These are phyloP conservation scores for Aeschynomene evenia DNA, from an alignment of 306 rosid genomes.

Conservation along the genomic window DNA sequence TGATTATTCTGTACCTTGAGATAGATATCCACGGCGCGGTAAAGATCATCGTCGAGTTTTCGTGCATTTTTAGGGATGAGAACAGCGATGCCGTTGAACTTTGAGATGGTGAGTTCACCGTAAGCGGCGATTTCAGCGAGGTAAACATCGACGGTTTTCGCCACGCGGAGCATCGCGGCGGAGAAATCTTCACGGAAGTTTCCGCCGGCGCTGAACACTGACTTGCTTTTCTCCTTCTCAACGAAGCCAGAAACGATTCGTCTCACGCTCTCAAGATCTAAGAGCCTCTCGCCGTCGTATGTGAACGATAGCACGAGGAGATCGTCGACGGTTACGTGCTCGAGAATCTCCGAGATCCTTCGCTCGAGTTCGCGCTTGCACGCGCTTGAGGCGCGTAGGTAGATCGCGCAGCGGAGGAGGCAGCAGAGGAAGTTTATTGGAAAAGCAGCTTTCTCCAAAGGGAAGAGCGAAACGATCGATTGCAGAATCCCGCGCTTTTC, in stretches of 20 bases:
- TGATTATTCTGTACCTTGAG: constrained; percentile 50
- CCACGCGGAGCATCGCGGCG: constrained; percentile 52
- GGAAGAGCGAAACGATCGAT: constrained; percentile 60
- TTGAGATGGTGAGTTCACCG: constrained; percentile 58
- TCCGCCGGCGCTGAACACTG: constrained; percentile 59
- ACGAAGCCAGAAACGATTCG: constrained; percentile 59
- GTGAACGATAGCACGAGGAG: constrained; percentile 64
- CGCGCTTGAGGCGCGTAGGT: constrained; percentile 48
- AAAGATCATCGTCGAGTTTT: constrained; percentile 74
- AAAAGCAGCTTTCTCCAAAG: constrained; percentile 67
- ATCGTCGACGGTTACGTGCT: constrained; percentile 76
- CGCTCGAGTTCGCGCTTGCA: constrained; percentile 75
- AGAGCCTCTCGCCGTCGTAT: constrained; percentile 79
- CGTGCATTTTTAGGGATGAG: constrained; percentile 63
- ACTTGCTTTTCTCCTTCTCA: constrained; percentile 68
- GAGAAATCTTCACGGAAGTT: constrained; percentile 53
- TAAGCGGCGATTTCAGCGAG: constrained; percentile 63
- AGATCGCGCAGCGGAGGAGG: constrained; percentile 75
- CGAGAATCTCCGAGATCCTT: constrained; percentile 56
- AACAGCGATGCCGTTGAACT: constrained; percentile 68
- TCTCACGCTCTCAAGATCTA: constrained; percentile 75
- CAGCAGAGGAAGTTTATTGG: constrained; percentile 89
- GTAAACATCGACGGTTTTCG: constrained; percentile 57
- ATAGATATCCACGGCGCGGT: constrained; percentile 76
- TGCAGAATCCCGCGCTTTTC: constrained; percentile 60